A percentile compares a stretch with the other conserved stretches of the same genome.
phyloP scores from a whole-genome alignment of 345 rosid genomes.

The Acer yangbiense region DNA sequence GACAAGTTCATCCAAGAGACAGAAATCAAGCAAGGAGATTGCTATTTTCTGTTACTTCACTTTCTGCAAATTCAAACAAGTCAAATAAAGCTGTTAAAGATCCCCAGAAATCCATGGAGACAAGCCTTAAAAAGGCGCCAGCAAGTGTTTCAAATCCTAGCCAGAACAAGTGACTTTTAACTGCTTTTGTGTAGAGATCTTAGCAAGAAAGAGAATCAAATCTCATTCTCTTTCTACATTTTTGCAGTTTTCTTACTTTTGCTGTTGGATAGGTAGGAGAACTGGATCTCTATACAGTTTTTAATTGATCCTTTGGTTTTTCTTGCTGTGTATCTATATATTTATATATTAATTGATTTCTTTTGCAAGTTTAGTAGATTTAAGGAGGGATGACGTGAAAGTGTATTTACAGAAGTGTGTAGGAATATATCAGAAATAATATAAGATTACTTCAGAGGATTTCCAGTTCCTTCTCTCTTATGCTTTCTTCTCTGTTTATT shows the following conservation, averaged over 20 bases:
- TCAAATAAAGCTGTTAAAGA: conserved; percentile 22
- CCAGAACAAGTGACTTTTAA: conserved; percentile 43
- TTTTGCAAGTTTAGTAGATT: too few species aligned
- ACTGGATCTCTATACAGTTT: conserved; percentile 16
- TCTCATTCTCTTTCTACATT: conserved; percentile 25
- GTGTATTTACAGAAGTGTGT: conserved; percentile 17
- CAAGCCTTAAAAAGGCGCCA: conserved; percentile 51
- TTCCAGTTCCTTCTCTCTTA: conserved; percentile 11
- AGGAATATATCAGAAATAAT: conserved; percentile 18
- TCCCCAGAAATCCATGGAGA: conserved; percentile 37
- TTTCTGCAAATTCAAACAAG: conserved; percentile 30
- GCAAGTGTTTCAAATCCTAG: conserved; percentile 54
- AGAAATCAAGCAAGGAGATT: conserved; percentile 40
- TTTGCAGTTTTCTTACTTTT: conserved; percentile 29
- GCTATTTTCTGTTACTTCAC: conserved; percentile 30
- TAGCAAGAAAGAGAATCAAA: conserved; percentile 21
- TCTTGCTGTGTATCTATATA: not conserved
- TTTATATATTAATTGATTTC: conserved; percentile 1
- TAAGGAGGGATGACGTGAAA: conserved; percentile 18
- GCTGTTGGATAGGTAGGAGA: conserved; percentile 19
- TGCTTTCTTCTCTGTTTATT: conserved; percentile 7
- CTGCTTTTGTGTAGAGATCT: conserved; percentile 25
- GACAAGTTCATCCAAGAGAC: conserved; percentile 19
- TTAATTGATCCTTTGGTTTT: not conserved
- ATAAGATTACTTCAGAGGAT: conserved; percentile 17